Conservation (phyloP, 1,139 yeast species). For the Candida tetrigidarum region DNA sequence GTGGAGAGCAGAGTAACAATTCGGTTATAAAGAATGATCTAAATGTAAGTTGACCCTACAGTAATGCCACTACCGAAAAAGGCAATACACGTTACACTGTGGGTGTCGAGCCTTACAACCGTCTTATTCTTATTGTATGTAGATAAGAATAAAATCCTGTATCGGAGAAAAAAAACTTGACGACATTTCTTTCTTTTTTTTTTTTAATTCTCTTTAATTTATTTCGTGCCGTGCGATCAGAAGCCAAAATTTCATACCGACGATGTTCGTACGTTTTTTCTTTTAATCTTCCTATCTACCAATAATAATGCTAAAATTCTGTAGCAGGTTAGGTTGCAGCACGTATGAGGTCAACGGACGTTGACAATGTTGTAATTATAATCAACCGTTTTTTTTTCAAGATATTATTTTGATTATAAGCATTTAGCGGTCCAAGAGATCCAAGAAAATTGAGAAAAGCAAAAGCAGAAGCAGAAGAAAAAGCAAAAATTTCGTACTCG, state of each 20-base stretch:
- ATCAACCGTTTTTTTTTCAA: neutral
- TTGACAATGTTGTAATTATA: neutral
- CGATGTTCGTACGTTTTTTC: neutral
- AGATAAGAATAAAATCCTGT: neutral
- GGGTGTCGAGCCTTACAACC: neutral
- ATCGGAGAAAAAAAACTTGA: conserved; percentile 3
- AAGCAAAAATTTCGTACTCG: neutral
- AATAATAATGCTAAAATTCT: too few species aligned
- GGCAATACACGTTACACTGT: neutral
- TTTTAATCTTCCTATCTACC: too few species aligned
- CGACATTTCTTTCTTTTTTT: neutral
- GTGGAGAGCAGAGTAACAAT: too few species aligned
- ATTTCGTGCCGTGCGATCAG: conserved; percentile 5
- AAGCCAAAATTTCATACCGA: neutral
- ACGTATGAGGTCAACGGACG: too few species aligned
- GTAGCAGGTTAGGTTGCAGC: too few species aligned
- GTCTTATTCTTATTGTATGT: neutral
- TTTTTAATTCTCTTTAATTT: neutral
- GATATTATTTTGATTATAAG: neutral
- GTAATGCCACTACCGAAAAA: neutral
- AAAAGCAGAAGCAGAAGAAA: neutral
- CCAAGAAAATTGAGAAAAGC: neutral
- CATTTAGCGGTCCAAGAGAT: neutral
- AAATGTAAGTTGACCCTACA: too few species aligned
- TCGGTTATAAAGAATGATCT: too few species aligned